Evolutionary conservation across 2,329 filamentous ascomycete genomes (phyloP).

Genomic region (Penicillium fuscoglaucum): DNA sequence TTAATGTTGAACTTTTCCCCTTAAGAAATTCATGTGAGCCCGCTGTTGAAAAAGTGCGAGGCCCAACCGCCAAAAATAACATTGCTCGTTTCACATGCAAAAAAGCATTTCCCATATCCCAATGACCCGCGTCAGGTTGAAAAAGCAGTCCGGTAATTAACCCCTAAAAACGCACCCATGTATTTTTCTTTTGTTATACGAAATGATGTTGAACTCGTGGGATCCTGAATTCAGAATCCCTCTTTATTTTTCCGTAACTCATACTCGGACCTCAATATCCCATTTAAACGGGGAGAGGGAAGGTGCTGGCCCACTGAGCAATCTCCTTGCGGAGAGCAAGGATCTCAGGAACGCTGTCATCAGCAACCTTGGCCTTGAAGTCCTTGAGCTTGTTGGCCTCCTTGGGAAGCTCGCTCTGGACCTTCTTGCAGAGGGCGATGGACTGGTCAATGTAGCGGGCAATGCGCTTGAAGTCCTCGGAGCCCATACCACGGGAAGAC

Average conservation of each 20-base stretch:
- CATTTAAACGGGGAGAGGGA: slow-evolving; percentile 73
- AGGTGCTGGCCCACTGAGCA: slow-evolving; percentile 77
- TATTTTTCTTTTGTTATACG: slow-evolving; percentile 31
- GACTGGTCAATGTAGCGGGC: slow-evolving; percentile 83
- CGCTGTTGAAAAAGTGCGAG: slow-evolving; percentile 28
- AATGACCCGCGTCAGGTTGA: slow-evolving; percentile 42
- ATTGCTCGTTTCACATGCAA: slow-evolving; percentile 26
- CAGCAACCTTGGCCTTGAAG: slow-evolving; percentile 89
- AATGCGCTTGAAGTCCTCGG: slow-evolving; percentile 88
- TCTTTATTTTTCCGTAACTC: slow-evolving; percentile 12
- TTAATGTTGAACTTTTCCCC: slow-evolving; percentile 27
- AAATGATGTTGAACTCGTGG: slow-evolving; percentile 42
- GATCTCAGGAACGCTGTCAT: slow-evolving; percentile 77
- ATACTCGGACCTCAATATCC: slow-evolving; percentile 1
- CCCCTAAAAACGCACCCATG: slow-evolving; percentile 35
- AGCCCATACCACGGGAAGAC: slow-evolving; percentile 91
- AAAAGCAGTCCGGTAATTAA: slow-evolving; percentile 43
- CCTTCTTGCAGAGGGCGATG: slow-evolving; percentile 86
- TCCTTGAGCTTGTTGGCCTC: slow-evolving; percentile 99
- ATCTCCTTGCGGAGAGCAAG: slow-evolving; percentile 86
- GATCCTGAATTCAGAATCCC: slow-evolving; percentile 18
- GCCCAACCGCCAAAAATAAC: slow-evolving; percentile 15
- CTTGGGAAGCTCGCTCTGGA: slow-evolving; percentile 84
- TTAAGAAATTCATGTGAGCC: slow-evolving; percentile 19
- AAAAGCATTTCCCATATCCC: slow-evolving; percentile 34